Conservation (phyloP, 495 filamentous ascomycete genomes). For the Aspergillus steynii region DNA sequence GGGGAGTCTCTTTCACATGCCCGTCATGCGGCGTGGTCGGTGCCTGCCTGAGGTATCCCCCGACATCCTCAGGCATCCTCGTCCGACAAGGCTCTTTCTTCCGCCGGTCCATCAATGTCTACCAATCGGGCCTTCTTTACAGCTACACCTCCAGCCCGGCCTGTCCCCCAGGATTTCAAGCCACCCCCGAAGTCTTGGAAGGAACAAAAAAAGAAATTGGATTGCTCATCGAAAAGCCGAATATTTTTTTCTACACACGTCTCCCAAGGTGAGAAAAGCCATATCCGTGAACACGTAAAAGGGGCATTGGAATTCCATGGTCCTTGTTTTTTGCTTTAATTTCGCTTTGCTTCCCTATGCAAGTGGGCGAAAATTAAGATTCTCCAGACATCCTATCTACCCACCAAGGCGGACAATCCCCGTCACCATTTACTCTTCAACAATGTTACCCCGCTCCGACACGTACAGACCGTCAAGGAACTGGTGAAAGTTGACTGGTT, state of each 20-base stretch:
- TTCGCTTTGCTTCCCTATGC: conserved; percentile 49
- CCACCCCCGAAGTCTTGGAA: conserved; percentile 12
- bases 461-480: conserved; percentile 99
- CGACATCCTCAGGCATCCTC: too few species aligned
- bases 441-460: conserved; percentile 93
- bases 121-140: neutral
- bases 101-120: too few species aligned
- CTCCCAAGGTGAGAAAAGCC: conserved; percentile 33
- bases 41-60: neutral
- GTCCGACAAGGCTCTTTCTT: too few species aligned
- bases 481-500: conserved; percentile 52
- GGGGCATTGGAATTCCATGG: conserved; percentile 36
- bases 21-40: conserved; percentile 16
- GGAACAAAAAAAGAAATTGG: conserved; percentile 16
- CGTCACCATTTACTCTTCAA: conserved; percentile 59
- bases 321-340: conserved; percentile 45
- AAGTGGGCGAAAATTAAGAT: conserved; percentile 47
- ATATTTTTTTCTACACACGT: conserved; percentile 26
- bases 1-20: conserved; percentile 38
- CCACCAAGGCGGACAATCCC: conserved; percentile 34
- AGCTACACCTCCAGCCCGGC: neutral
- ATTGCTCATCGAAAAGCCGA: conserved; percentile 21
- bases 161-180: neutral
- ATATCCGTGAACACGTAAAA: conserved; percentile 29
- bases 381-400: conserved; percentile 45